phyloP scores from a whole-genome alignment of 192 early-diverging fungal species.

The Geosiphon pyriformis region DNA sequence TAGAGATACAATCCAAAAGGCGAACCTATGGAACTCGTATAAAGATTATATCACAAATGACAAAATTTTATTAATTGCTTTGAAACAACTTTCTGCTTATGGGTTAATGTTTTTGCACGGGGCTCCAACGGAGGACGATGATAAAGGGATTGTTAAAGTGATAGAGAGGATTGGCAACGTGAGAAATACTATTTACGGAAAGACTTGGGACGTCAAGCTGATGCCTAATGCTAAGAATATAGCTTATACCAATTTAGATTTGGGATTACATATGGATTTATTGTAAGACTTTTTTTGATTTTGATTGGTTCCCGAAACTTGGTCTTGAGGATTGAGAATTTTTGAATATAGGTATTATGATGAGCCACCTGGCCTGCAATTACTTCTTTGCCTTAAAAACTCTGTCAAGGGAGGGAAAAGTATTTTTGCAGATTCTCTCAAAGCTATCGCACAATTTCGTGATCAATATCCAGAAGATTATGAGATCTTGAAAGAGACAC shows the following conservation, averaged over 20 bases:
- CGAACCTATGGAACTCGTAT: constrained; percentile 48
- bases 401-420: constrained; percentile 66
- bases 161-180: constrained; percentile 64
- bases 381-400: constrained; percentile 74
- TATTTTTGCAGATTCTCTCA: constrained; percentile 72
- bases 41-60: constrained; percentile 52
- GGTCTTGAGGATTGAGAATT: too few species aligned
- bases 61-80: constrained; percentile 43
- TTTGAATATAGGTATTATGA: constrained; percentile 69
- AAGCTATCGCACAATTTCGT: constrained; percentile 59
- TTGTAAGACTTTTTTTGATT: constrained; percentile 56
- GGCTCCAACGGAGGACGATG: constrained; percentile 44
- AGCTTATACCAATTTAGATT: constrained; percentile 73
- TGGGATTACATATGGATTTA: constrained; percentile 86
- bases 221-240: constrained; percentile 73
- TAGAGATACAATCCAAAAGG: constrained; percentile 29
- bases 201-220: constrained; percentile 73
- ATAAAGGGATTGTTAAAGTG: constrained; percentile 51
- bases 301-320: too few species aligned
- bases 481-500: constrained; percentile 45
- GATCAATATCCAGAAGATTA: constrained; percentile 53
- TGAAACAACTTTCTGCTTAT: constrained; percentile 56
- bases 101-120: constrained; percentile 64
- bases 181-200: constrained; percentile 71
- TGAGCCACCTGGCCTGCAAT: constrained; percentile 72